phyloP scores from a whole-genome alignment of 768 basidiomycete genomes.

The Lactifluus piperatus region DNA sequence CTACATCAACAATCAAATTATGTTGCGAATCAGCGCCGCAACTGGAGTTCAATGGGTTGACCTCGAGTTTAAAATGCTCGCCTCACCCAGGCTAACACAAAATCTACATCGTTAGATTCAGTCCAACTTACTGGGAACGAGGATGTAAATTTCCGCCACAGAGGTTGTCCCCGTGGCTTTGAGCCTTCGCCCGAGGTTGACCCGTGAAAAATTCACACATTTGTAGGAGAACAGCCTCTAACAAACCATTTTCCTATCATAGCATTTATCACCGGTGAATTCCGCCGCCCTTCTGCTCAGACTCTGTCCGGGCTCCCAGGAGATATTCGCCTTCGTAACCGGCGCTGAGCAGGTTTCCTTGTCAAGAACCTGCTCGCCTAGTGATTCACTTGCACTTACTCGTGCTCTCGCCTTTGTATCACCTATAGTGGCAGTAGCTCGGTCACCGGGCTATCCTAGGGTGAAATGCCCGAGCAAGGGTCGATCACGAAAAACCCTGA shows the following conservation, averaged over 20 bases:
- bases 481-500: not conserved
- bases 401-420: not conserved
- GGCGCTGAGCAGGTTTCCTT: not conserved
- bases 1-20: no score
- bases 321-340: not conserved
- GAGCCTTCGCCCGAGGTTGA: not conserved
- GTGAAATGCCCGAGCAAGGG: no score
- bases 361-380: not conserved
- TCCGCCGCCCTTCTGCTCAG: not conserved
- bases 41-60: not conserved
- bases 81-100: not conserved
- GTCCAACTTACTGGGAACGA: not conserved
- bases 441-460: no score
- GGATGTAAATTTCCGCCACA: not conserved
- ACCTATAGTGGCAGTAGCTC: no score
- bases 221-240: not conserved
- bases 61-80: not conserved
- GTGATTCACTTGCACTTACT: not conserved
- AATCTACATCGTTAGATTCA: not conserved
- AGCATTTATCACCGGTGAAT: not conserved
- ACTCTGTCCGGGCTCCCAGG: not conserved
- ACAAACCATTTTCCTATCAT: not conserved
- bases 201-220: not conserved
- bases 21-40: not conserved
- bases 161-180: not conserved